Base-by-base conservation (phyloP, 495 filamentous ascomycete genomes). In the Annulohypoxylon moriforme region DNA sequence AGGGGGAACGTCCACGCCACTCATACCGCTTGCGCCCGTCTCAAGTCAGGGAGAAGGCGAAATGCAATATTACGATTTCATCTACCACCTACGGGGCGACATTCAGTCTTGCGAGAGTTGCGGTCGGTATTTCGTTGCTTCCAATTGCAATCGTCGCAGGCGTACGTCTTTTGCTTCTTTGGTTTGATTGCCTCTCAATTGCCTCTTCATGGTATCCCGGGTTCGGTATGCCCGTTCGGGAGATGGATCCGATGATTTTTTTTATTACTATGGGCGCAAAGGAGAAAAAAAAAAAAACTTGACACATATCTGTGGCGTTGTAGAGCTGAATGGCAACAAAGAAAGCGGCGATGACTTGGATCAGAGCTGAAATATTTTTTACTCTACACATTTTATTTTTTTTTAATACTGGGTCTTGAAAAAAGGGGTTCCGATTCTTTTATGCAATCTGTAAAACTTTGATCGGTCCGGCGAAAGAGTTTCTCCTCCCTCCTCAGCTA, bases 201-300 rank as follows among this genome's bases (percentile, higher is more conserved):
- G 40, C 44, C 58, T 40, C 34, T 52, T 57, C 52, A 55, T 60
- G 64, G 64, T 33, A 67, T 60, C 46, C 69, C 46, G 69, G 33
- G 4, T 38, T 68, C 69, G 69, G 69, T 24, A 72, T 72, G 52
- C 64, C 69, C 50, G 50, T 68, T 67, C 60, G 58, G 68, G 68
- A 36, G n/a, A 36, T 34, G 27, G 22, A 52, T 52, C 47, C 47
- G 22, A 52, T 14, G 36, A n/a, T 11, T 38, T 38, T 40, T 40
- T 40, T 40, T 40, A 14, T 40, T 40, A 1, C 13, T 5, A 44
- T 44, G 16, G 3, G n/a, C 36, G 11, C 13, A 5, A n/a, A 10
- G 18, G 18, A 11, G 36, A 55, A 65, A 47, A 57, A 46, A 34
- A 36, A 66, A 47, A 57, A 46, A 34, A 36, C 58, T 24, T 47